phyloP scores from a whole-genome alignment of 2,329 filamentous ascomycete genomes.

The Elsinoe arachidis region DNA sequence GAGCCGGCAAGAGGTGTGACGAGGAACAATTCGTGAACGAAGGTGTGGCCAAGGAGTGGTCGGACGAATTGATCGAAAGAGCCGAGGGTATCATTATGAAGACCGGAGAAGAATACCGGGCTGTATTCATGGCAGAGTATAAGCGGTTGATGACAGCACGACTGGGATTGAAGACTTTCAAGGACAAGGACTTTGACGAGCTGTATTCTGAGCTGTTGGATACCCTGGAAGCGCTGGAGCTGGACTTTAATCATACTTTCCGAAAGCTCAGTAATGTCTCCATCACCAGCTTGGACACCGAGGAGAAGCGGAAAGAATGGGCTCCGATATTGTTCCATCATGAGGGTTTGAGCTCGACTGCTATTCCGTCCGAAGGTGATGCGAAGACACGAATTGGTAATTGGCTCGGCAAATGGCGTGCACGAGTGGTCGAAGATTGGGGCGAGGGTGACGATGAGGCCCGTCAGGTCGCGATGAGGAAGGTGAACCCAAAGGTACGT shows the following conservation, averaged over 20 bases:
- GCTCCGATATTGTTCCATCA: conserved; percentile 72
- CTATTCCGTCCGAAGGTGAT: conserved; percentile 50
- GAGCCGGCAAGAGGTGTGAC: conserved; percentile 65
- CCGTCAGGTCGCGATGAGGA: conserved; percentile 66
- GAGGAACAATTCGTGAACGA: conserved; percentile 60
- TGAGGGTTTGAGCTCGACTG: conserved; percentile 55
- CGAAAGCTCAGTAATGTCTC: conserved; percentile 61
- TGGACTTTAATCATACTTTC: conserved; percentile 96
- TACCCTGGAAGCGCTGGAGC: conserved; percentile 66
- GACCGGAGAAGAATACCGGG: conserved; percentile 78
- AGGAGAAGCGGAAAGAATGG: conserved; percentile 53
- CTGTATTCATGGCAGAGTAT: conserved; percentile 82
- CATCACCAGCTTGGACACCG: conserved; percentile 54
- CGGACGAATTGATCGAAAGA: conserved; percentile 61
- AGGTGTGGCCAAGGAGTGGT: conserved; percentile 62
- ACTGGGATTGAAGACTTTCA: conserved; percentile 63
- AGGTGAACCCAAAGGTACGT: conserved; percentile 69
- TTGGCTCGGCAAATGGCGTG: conserved; percentile 76
- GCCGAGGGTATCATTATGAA: conserved; percentile 78
- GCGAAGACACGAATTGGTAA: conserved; percentile 58
- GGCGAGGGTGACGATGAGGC: conserved; percentile 44
- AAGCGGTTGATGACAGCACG: conserved; percentile 72
- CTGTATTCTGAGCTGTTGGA: conserved; percentile 79
- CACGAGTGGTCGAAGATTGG: conserved; percentile 69
- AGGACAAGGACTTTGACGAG: conserved; percentile 66